A percentile compares a stretch with the other conserved stretches of the same genome.
These are phyloP conservation scores for Mallotus nudiflorus DNA, from an alignment of 345 rosid genomes.

Conservation along the genomic window DNA sequence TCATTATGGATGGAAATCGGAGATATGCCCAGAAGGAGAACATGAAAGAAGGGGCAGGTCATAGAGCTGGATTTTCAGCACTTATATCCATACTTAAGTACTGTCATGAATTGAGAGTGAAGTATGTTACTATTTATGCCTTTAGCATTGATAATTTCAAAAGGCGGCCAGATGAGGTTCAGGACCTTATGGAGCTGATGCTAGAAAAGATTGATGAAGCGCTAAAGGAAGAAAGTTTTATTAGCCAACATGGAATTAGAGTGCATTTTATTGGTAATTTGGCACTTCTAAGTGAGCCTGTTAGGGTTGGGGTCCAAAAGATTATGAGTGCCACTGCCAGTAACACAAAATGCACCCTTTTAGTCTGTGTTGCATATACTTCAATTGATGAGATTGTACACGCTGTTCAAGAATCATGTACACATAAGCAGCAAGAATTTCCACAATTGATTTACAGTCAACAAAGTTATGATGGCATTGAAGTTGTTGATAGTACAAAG, in stretches of 20 bases:
- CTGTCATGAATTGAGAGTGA: slow-evolving; percentile 75
- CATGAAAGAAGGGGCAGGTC: slow-evolving; percentile 47
- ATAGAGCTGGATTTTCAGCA: slow-evolving; percentile 60
- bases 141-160: slow-evolving; percentile 79
- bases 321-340: slow-evolving; percentile 59
- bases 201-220: slow-evolving; percentile 64
- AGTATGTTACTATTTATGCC: slow-evolving; percentile 59
- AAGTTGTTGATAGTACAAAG: not conserved
- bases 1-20: slow-evolving; percentile 74
- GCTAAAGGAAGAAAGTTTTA: slow-evolving; percentile 61
- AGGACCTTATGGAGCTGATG: slow-evolving; percentile 68
- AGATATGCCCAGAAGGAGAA: slow-evolving; percentile 48
- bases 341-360: slow-evolving; percentile 42
- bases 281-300: slow-evolving; percentile 45
- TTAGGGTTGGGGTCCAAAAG: slow-evolving; percentile 52
- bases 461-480: slow-evolving; percentile 13
- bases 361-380: slow-evolving; percentile 58
- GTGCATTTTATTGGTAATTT: slow-evolving; percentile 48
- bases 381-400: slow-evolving; percentile 74
- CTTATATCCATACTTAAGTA: slow-evolving; percentile 52
- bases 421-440: slow-evolving; percentile 28
- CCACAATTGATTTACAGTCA: not conserved
- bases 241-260: slow-evolving; percentile 53
- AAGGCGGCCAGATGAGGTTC: slow-evolving; percentile 66
- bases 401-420: slow-evolving; percentile 63